Evolutionary conservation across 2,329 filamentous ascomycete species (phyloP), one percentile per base, ranked within the genome.

Genomic region (Sporothrix protearum): DNA sequence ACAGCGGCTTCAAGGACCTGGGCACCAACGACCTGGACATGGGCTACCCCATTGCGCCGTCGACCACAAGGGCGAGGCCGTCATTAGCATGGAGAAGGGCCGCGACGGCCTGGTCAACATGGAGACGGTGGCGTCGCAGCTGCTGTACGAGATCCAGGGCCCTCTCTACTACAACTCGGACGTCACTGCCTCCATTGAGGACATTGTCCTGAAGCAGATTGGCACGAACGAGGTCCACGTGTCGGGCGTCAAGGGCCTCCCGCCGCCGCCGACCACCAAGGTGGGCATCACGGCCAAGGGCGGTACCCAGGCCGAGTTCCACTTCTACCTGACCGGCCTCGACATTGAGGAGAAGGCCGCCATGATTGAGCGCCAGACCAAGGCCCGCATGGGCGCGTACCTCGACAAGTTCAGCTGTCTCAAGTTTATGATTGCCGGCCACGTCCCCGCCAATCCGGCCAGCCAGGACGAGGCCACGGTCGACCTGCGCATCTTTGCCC

Each of bases 41-140:
- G 0, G 80, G 80, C 0, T 85, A 85, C 71, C 83, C 83, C 0
- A 85, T 87, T 72, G 84, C 0, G 84, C 87, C 68, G 80, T 88
- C 9, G 80, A 80, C 14, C 77, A 74, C 1, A 82, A 83, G 73
- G 85, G 85, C 0, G 73, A 74, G 61, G 64, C 71, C 51, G 73
- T 75, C 39, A 76, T 79, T 39, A 75, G 73, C 33, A 79, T 78
- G 71, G 76, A 78, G 66, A 59, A 72, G 30, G 76, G 74, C 4
- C 55, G 42, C 47, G 74, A 72, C 69, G 77, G 77, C 10, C 73
- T 71, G 39, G 71, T 76, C 47, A 73, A 69, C 33, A 71, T 74
- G 28, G 71, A 71, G 63, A 73, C 74, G 7, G 71, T 73, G 6
- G 70, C 71, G 16, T 73, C 71, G 66, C 80, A 80, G 76, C 76